Evolutionary conservation across 75 land plant species (phyloP).

Genomic region (Cryptomeria japonica): DNA sequence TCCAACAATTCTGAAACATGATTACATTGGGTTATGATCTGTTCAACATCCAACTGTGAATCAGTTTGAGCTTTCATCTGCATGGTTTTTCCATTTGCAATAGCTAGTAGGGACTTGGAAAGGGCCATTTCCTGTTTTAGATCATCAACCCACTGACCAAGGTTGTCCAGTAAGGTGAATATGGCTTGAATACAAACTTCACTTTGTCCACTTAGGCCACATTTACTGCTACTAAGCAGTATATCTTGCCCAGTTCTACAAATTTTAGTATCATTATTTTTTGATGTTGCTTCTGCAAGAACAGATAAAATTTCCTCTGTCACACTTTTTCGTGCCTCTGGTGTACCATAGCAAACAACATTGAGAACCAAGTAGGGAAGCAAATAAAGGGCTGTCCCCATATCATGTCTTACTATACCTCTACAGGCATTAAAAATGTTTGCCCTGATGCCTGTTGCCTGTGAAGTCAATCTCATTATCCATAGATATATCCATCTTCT

Average conservation of each 20-base stretch:
- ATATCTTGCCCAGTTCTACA: constrained; percentile 24
- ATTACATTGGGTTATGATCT: constrained; percentile 42
- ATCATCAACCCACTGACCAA: constrained; percentile 99
- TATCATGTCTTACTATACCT: constrained; percentile 95
- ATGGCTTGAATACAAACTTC: constrained; percentile 97
- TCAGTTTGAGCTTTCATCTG: constrained; percentile 24
- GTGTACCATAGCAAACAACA: constrained; percentile 89
- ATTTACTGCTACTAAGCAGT: constrained; percentile 10
- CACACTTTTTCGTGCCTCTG: constrained; percentile 82
- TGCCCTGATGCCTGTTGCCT: constrained; percentile 79
- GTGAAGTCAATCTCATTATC: constrained; percentile 76
- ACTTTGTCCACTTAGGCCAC: constrained; percentile 56
- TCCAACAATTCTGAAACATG: constrained; percentile 80
- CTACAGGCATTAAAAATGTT: constrained; percentile 90
- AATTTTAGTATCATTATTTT: constrained; percentile 30
- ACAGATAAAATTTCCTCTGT: constrained; percentile 91
- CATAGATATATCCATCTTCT: constrained; percentile 94
- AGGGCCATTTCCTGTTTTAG: constrained; percentile 68
- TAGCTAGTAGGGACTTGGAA: constrained; percentile 36
- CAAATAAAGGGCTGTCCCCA: constrained; percentile 91
- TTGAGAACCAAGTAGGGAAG: constrained; percentile 95
- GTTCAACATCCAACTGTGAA: constrained; percentile 24
- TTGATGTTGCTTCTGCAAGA: constrained; percentile 74
- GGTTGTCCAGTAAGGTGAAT: constrained; percentile 94
- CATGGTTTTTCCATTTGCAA: constrained; percentile 27